Conservation (phyloP, 2,329 filamentous ascomycete genomes). For the Zymoseptoria pseudotritici region DNA sequence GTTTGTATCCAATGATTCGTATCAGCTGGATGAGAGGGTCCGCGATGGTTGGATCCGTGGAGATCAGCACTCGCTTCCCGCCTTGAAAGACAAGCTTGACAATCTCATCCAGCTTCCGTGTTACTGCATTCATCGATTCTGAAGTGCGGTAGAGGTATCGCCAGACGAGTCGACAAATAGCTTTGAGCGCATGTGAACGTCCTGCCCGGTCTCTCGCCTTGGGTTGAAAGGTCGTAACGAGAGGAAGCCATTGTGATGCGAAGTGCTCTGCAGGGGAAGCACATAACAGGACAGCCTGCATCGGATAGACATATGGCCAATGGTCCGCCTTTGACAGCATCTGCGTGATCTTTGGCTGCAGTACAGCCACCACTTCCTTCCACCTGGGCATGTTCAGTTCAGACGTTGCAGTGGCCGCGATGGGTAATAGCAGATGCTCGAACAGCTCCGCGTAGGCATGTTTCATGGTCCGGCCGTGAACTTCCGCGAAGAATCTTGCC, state of each 20-base stretch:
- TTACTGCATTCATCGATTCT: conserved; percentile 60
- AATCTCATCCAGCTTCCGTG: conserved; percentile 82
- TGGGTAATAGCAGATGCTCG: conserved; percentile 75
- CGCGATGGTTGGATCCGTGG: conserved; percentile 73
- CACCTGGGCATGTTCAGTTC: conserved; percentile 78
- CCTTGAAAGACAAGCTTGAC: conserved; percentile 74
- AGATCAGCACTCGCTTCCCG: conserved; percentile 71
- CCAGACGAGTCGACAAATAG: conserved; percentile 86
- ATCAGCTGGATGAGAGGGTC: conserved; percentile 92
- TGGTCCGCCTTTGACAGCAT: conserved; percentile 89
- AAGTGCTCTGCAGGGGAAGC: conserved; percentile 81
- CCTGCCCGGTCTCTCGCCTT: conserved; percentile 78
- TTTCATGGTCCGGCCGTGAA: conserved; percentile 84
- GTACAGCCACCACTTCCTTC: conserved; percentile 72
- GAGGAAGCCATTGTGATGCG: conserved; percentile 74
- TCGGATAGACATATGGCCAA: conserved; percentile 80
- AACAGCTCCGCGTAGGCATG: conserved; percentile 90
- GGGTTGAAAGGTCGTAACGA: conserved; percentile 68
- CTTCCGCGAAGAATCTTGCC: conserved; percentile 72
- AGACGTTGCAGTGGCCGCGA: conserved; percentile 70
- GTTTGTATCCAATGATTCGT: conserved; percentile 85
- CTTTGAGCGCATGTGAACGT: conserved; percentile 73
- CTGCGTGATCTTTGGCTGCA: conserved; percentile 70
- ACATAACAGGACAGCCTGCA: conserved; percentile 81
- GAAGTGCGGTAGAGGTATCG: conserved; percentile 77